Base-by-base conservation (phyloP, 1,284 basidiomycete species). In the Trametes polyzona region DNA sequence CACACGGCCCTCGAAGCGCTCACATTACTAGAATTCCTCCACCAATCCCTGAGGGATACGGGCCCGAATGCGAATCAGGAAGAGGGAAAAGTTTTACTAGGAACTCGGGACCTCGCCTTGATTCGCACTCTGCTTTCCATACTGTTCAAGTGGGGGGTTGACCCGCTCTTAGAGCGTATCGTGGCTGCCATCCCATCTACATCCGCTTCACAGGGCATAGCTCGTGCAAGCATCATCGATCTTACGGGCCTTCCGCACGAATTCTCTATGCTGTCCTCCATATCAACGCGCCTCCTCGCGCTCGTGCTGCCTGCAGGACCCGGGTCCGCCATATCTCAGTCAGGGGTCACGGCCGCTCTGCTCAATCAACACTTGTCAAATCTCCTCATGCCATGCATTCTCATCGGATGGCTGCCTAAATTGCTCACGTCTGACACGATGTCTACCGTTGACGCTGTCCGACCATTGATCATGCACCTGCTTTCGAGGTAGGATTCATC, bases 361-460 rank as follows among this genome's bases (percentile, higher is more conserved):
- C 67, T 90, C n/a, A 77, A 80, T 55, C 77, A 77, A 39, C 83
- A 91, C 64, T 64, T 83, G 4, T 69, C 77, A 7, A 83, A 88
- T 58, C 65, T 92, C 9, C 72, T 92, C 16, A 76, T 74, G 37
- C 80, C 84, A 5, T 77, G 81, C 24, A 77, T 92, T 3, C 70
- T 81, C 14, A 71, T 92, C 4, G 90, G 86, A 3, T 92, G 90
- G 89, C 73, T 89, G 4, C 87, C 88, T 4, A 83, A 81, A 57
- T 72, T 77, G 0, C 63, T 80, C 6, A 70, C 77, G 6, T 76
- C 76, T 0, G 74, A 82, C 44, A 69, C 73, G 17, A 70, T 77
- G 24, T 76, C 63, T 30, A 62, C 73, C 11, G 57, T 71, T 17
- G 73, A 77, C 36, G 56, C 67, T 8, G 43, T 82, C 21, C 73